These are phyloP conservation scores for Coniochaeta sp. DNA, from an alignment of 2,329 filamentous ascomycete genomes.

Conservation along the genomic window DNA sequence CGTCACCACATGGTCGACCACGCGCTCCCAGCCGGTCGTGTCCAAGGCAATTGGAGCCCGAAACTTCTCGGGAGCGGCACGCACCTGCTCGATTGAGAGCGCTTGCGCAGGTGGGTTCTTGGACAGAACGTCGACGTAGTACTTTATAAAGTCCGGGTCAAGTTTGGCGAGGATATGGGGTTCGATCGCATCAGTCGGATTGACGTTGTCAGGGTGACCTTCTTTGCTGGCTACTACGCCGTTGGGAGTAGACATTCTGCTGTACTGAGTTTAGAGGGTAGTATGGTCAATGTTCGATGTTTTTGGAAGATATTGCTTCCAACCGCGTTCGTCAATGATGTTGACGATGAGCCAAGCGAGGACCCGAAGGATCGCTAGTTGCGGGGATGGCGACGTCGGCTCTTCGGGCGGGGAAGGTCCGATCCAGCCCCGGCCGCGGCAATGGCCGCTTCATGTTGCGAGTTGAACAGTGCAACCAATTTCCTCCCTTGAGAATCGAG, in stretches of 20 bases:
- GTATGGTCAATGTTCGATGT: neutral
- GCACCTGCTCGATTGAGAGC: conserved; percentile 21
- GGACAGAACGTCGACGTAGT: conserved; percentile 16
- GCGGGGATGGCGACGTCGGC: neutral
- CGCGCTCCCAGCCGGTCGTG: conserved; percentile 18
- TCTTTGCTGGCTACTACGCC: neutral
- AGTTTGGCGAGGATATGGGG: conserved; percentile 16
- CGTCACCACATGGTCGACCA: conserved; percentile 16
- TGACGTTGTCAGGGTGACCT: neutral
- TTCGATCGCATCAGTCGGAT: conserved; percentile 16
- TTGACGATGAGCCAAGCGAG: neutral
- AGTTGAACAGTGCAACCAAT: neutral
- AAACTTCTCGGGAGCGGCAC: conserved; percentile 19
- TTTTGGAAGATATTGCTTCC: neutral
- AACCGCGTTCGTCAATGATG: neutral
- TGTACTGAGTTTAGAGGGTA: neutral
- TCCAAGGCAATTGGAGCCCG: conserved; percentile 18
- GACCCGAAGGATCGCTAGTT: neutral
- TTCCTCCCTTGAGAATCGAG: too few relatives aligned
- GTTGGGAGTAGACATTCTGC: neutral
- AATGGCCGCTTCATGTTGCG: neutral
- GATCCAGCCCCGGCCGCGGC: neutral
- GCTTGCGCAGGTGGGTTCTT: conserved; percentile 11
- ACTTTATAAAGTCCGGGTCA: conserved; percentile 22
- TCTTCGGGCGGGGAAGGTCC: neutral